Evolutionary conservation across 257 asterid species (phyloP), one percentile per base, ranked within the genome.

Genomic region (Gentiana dahurica): DNA sequence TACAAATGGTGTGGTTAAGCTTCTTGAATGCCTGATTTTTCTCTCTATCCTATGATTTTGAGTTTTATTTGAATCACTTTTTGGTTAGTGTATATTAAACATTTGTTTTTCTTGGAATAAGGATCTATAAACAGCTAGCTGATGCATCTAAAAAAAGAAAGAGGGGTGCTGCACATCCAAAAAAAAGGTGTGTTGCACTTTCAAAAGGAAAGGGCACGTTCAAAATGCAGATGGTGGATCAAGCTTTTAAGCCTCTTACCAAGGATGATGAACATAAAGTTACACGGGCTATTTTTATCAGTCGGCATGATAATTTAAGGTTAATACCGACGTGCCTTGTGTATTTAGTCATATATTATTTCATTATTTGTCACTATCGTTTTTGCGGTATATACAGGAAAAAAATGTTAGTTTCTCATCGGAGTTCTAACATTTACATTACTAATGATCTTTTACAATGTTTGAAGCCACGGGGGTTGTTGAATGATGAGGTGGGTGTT

Each of bases 401-500:
- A 62, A 77, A 51, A 51, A 58, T 77, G 63, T 60, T 92, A 82
- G 94, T 63, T 50, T 59, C 69, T 61, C 99, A 88, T 73, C 65
- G 67, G 45, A 75, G 63, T 54, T 81, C 99, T 11, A 79, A 79
- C 68, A 85, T 92, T 70, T 92, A 84, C 63, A 81, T 88, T 51
- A 78, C 83, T 61, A 97, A 83, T 62, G 89, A 80, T 58, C 65
- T 43, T 49, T 58, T 88, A 57, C 99, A 75, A 75, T 88, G 99
- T 70, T 79, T 92, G 83, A 65, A 67, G 63, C 84, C 79, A 15
- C 64, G 78, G 47, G 81, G 72, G 37, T 92, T 97, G 99, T 84
- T 92, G 72, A 92, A 88, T 72, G 95, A 88, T 64, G 99, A 92
- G 94, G 99, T 88, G 63, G 67, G 47, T 53, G 51, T 49, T 67